Conservation (phyloP, 768 basidiomycete species). For the Lactarius quietus region DNA sequence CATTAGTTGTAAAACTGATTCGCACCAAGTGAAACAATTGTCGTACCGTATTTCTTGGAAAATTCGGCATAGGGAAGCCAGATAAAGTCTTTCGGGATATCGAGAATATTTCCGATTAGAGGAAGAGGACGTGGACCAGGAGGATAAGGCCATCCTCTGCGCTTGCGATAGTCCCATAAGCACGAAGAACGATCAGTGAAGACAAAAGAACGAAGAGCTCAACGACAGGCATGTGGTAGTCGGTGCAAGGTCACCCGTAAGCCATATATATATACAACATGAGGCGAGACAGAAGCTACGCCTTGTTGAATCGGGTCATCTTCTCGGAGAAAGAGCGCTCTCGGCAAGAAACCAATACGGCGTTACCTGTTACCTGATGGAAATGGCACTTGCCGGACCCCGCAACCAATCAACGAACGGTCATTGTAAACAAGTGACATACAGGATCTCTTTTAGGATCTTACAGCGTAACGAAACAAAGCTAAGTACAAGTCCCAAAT, state of each 20-base stretch:
- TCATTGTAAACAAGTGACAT: too few relatives aligned
- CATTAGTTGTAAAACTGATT: not conserved
- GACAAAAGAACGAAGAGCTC: conserved; percentile 1
- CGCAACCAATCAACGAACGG: too few relatives aligned
- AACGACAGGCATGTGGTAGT: not conserved
- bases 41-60: not conserved
- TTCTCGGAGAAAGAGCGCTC: too few relatives aligned
- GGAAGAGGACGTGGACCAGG: conserved; percentile 15
- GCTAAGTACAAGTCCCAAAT: too few relatives aligned
- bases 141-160: conserved; percentile 7
- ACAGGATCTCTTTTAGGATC: too few relatives aligned
- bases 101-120: conserved; percentile 8
- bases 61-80: conserved; percentile 10
- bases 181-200: not conserved
- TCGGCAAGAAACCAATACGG: too few relatives aligned
- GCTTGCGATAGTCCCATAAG: conserved; percentile 1
- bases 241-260: too few relatives aligned
- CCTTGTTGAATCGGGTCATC: too few relatives aligned
- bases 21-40: not conserved
- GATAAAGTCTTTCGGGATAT: conserved; percentile 14
- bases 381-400: too few relatives aligned
- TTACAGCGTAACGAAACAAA: too few relatives aligned
- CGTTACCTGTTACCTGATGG: too few relatives aligned
- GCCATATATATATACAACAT: not conserved
- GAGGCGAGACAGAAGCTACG: not conserved